Conservation (phyloP, 164 flowering plant species). For the Stephania cephalantha region DNA sequence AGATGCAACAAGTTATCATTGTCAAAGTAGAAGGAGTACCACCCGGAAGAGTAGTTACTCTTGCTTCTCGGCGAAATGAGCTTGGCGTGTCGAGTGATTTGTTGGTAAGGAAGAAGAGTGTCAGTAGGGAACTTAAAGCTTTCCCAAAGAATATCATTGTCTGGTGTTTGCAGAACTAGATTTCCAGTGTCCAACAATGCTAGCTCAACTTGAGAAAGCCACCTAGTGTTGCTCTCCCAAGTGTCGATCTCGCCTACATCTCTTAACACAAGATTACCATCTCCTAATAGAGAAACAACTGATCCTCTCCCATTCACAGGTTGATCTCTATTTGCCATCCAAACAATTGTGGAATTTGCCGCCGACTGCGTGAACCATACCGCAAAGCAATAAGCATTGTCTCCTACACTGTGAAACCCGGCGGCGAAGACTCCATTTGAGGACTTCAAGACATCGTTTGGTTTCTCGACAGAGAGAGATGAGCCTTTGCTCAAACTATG, state of each 20-base stretch:
- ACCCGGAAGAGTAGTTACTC: constrained; percentile 28
- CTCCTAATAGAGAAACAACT: constrained; percentile 13
- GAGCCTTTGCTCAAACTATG: constrained; percentile 18
- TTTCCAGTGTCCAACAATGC: constrained; percentile 27
- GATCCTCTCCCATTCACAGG: constrained; percentile 38
- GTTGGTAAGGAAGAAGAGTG: constrained; percentile 42
- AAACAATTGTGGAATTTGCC: constrained; percentile 11
- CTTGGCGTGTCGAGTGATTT: constrained; percentile 8
- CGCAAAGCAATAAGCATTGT: constrained; percentile 27
- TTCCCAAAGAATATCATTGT: constrained; percentile 18
- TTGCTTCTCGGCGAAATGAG: constrained; percentile 27
- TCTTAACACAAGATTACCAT: constrained; percentile 24
- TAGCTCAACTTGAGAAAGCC: background rate
- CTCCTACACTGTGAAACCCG: constrained; percentile 27
- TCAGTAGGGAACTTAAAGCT: constrained; percentile 40
- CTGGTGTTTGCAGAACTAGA: constrained; percentile 18
- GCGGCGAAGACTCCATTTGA: constrained; percentile 18
- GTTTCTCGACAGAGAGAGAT: constrained; percentile 23
- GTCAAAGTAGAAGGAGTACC: constrained; percentile 32
- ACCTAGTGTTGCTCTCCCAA: constrained; percentile 19
- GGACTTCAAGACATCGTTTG: constrained; percentile 16
- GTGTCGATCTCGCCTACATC: constrained; percentile 18
- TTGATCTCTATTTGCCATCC: constrained; percentile 45
- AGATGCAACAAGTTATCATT: constrained; percentile 32
- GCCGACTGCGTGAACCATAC: constrained; percentile 17